Conservation (phyloP, 1,284 basidiomycete genomes). For the Tylopilus sp. region DNA sequence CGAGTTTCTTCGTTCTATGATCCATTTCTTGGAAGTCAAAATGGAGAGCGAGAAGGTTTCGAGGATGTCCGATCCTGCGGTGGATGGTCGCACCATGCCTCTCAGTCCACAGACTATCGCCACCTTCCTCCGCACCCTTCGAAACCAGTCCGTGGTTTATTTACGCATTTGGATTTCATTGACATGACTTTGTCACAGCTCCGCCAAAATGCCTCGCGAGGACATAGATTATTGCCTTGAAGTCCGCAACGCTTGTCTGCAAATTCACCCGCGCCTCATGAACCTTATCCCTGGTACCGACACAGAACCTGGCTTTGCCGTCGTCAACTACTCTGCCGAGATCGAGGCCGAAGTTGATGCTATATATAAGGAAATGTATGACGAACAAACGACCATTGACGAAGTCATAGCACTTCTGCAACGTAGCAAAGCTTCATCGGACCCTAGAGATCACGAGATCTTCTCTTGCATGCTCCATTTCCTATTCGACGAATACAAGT, state of each 20-base stretch:
- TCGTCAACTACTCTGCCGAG: slow-evolving; percentile 84
- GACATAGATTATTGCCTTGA: slow-evolving; percentile 90
- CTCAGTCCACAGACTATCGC: slow-evolving; percentile 85
- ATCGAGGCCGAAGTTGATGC: slow-evolving; percentile 92
- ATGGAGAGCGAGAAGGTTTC: slow-evolving; percentile 84
- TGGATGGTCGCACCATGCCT: slow-evolving; percentile 78
- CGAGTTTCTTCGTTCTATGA: slow-evolving; percentile 84
- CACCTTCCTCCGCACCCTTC: slow-evolving; percentile 84
- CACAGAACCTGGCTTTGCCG: slow-evolving; percentile 87
- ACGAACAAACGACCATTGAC: slow-evolving; percentile 90
- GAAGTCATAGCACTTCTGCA: slow-evolving; percentile 88
- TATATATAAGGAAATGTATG: slow-evolving; percentile 99
- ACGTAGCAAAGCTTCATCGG: slow-evolving; percentile 80
- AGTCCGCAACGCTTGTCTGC: slow-evolving; percentile 90
- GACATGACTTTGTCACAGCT: slow-evolving; percentile 37
- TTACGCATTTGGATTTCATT: not conserved
- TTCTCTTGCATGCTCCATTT: slow-evolving; percentile 99
- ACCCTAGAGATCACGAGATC: slow-evolving; percentile 87
- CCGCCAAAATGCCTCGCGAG: slow-evolving; percentile 62
- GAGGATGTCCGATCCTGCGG: slow-evolving; percentile 72
- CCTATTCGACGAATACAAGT: slow-evolving; percentile 99
- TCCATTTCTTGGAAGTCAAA: slow-evolving; percentile 87
- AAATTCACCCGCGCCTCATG: slow-evolving; percentile 96
- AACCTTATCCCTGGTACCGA: slow-evolving; percentile 88
- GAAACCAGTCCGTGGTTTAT: slow-evolving; percentile 61